Base-by-base conservation (phyloP, 2,329 filamentous ascomycete species). In the Xenosphaeropsis pyriputrescens region DNA sequence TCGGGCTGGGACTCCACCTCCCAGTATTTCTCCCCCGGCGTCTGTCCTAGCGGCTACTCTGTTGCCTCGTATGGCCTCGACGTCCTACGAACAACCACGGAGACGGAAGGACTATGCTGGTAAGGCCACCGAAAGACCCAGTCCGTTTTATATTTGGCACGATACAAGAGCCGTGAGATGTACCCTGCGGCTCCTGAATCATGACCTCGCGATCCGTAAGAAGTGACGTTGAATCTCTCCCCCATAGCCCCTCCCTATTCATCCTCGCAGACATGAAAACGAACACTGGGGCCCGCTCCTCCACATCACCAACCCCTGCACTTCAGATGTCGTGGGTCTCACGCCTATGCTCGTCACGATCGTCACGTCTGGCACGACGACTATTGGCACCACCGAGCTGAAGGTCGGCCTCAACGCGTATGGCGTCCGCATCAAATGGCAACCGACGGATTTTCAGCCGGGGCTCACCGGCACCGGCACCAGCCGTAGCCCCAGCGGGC, bases 1-100 rank as follows among this genome's bases (percentile, higher is more conserved):
- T 11, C 36, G 7, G 36, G 36, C 13, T 38, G 36, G 36, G 14
- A 33, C 29, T 38, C 36, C 5, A 34, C 36, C 13, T 16, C 29
- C 5, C 36, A 36, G 17, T 35, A 14, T 12, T 36, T 30, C 19
- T 36, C 35, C 14, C 35, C 35, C 4, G 35, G 35, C 18, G 3
- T 36, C 22, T 36, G 35, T 36, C 35, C 35, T 14, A 36, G 22
- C 22, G 35, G 35, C 19, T 36, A 36, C 18, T 16, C 12, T 14
- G 15, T 29, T 4, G 35, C 35, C 18, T 5, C 18, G 8, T 8
- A 19, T 5, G 5, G 5, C 8, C 5, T 19, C 8, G 8, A 19
- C 5, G 8, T 8, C 8, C 5, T 8, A 5, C 5, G 8, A 5
- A 19, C 18, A 19, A 19, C 8, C 18, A 19, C 18, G 8, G 18